Base-by-base conservation (phyloP, 208 protist genomes). In the Porcisia hertigi region DNA sequence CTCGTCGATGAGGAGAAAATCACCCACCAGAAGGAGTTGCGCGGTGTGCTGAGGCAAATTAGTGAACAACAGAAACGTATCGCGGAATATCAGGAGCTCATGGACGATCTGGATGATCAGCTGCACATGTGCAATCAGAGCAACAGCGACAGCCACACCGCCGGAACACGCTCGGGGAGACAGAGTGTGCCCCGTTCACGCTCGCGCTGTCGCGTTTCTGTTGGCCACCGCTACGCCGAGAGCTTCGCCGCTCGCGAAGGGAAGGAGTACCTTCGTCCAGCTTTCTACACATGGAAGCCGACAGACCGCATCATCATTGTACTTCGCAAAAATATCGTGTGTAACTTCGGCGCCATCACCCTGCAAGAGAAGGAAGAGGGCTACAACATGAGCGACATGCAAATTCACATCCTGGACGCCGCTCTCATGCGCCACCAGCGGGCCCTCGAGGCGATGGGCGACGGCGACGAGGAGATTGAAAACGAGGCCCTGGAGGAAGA, bases 101-200 rank as follows among this genome's bases (percentile, higher is more conserved):
- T 94, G 80, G 92, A 96, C 66, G 86, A 93, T 69, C 81, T 94
- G 39, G 88, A 95, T 70, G 82, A 92, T 57, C 84, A 95, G 79
- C 81, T 96, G 57, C 83, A 79, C 39, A 62, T 82, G 49, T 94
- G 86, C 84, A 79, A 82, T 75, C 76, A 87, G 76, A 75, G 82
- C 73, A 74, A 81, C 71, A 70, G n/a, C 52, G 63, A 73, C 39
- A 73, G 71, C 34, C 71, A 69, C 60, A 70, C 76, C 45, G 55
- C 57, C 23, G 34, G 30, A 9, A 30, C 53, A 18, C 16, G 12
- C 52, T 49, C 59, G 41, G 34, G n/a, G 11, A 58, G 49, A 30
- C 55, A 34, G 49, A 76, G 71, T 63, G 43, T 53, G 43, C 76
- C 79, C 20, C 73, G 64, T 58, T 79, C 79, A 25, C 73, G 57